phyloP scores from a whole-genome alignment of 1,284 basidiomycete genomes.

The Cryptococcus sp. region DNA sequence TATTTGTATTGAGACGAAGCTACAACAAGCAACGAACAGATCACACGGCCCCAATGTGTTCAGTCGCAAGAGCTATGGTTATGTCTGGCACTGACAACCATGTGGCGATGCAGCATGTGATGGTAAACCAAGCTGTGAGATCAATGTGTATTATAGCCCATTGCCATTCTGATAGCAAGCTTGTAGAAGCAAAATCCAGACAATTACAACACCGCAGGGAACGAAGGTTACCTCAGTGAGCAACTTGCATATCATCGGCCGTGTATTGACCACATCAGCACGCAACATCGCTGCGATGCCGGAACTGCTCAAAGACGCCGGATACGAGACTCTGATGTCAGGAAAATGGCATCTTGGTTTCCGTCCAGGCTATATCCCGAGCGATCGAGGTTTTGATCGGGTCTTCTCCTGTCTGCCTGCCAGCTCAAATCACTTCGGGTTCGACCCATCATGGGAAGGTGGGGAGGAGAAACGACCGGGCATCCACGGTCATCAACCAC shows the following conservation, averaged over 20 bases:
- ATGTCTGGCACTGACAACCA: slow-evolving; percentile 28
- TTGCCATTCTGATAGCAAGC: neutral
- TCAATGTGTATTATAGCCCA: neutral
- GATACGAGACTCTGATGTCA: slow-evolving; percentile 27
- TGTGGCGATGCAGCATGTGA: slow-evolving; percentile 10
- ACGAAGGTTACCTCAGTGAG: slow-evolving; percentile 20
- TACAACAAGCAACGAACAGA: neutral
- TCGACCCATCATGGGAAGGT: slow-evolving; percentile 9
- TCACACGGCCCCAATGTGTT: slow-evolving; percentile 5
- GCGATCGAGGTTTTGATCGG: slow-evolving; percentile 39
- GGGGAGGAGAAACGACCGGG: slow-evolving; percentile 7
- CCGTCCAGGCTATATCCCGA: slow-evolving; percentile 23
- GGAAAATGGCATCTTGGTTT: slow-evolving; percentile 50
- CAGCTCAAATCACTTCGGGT: slow-evolving; percentile 36
- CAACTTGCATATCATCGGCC: neutral
- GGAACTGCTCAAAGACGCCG: slow-evolving; percentile 34
- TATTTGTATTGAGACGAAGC: neutral
- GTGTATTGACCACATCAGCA: neutral
- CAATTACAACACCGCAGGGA: slow-evolving; percentile 4
- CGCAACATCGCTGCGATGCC: slow-evolving; percentile 38
- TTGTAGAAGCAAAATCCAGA: neutral
- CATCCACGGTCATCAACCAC: slow-evolving; percentile 13
- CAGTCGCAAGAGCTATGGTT: slow-evolving; percentile 8
- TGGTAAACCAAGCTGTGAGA: neutral
- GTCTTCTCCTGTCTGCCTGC: slow-evolving; percentile 38